Evolutionary conservation across 1,284 basidiomycete species (phyloP).

Genomic region (Wolfiporia cocos): DNA sequence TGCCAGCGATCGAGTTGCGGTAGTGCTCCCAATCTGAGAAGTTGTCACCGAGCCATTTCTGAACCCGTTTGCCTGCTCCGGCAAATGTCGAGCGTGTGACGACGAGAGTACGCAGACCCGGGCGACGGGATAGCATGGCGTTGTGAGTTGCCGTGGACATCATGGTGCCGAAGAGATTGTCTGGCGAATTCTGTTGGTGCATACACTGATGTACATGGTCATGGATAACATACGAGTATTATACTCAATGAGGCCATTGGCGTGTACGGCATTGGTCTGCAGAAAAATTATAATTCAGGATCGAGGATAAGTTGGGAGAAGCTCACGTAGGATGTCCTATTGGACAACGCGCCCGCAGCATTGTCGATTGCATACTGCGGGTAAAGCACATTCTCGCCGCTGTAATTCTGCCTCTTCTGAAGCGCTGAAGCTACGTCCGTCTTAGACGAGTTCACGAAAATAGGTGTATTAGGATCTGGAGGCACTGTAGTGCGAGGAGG

Average conservation of each 20-base stretch:
- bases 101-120: slow-evolving; percentile 54
- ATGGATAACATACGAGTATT: slow-evolving; percentile 37
- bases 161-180: slow-evolving; percentile 69
- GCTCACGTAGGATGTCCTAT: slow-evolving; percentile 49
- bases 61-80: slow-evolving; percentile 56
- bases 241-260: slow-evolving; percentile 60
- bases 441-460: slow-evolving; percentile 33
- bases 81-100: slow-evolving; percentile 72
- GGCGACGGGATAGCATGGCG: slow-evolving; percentile 56
- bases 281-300: slow-evolving; percentile 5
- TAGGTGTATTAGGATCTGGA: slow-evolving; percentile 46
- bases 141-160: slow-evolving; percentile 60
- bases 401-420: slow-evolving; percentile 29
- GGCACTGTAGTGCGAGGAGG: slow-evolving; percentile 43
- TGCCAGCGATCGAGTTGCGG: slow-evolving; percentile 52
- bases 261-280: slow-evolving; percentile 50
- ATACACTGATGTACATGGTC: neutral
- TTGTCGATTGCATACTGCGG: slow-evolving; percentile 59
- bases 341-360: slow-evolving; percentile 39
- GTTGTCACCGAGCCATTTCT: slow-evolving; percentile 73
- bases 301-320: neutral
- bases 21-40: slow-evolving; percentile 53
- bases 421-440: neutral
- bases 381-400: slow-evolving; percentile 32
- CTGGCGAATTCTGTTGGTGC: slow-evolving; percentile 12